Conservation (phyloP, 176 grass and related monocot genomes). For the Tillandsia leiboldiana region DNA sequence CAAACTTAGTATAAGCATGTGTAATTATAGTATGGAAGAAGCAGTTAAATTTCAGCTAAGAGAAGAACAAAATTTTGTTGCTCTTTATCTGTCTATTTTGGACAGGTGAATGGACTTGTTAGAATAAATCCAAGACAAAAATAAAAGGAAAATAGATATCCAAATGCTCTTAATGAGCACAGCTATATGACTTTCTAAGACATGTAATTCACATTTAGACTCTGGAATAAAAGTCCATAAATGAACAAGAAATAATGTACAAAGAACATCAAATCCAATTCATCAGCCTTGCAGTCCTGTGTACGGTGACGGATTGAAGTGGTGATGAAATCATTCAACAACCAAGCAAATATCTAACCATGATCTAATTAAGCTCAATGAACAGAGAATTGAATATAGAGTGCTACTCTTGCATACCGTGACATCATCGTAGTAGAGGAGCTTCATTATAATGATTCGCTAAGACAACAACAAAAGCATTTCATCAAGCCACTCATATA, state of each 20-base stretch:
- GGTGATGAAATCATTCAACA: neutral
- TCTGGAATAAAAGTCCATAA: neutral
- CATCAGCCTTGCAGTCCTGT: neutral
- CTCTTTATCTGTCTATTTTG: neutral
- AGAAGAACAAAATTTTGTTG: neutral
- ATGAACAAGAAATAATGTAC: neutral
- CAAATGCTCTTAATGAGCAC: neutral
- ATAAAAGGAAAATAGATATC: neutral
- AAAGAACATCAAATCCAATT: neutral
- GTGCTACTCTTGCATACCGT: slow-evolving; percentile 40
- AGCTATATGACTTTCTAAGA: neutral
- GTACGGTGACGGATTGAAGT: neutral
- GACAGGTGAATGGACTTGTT: neutral
- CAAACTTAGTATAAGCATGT: neutral
- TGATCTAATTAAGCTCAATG: neutral
- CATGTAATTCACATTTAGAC: neutral
- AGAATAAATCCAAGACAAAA: neutral
- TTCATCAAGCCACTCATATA: slow-evolving; percentile 9
- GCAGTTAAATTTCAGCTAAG: neutral
- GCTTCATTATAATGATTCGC: slow-evolving; percentile 96
- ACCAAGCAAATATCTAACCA: neutral
- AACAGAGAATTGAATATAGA: neutral
- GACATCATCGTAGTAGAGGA: slow-evolving; percentile 80
- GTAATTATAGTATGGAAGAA: neutral
- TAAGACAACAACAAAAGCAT: slow-evolving; percentile 32